These are phyloP conservation scores for Scenedesmus sp. DNA, from an alignment of 163 green algal genomes.

Conservation along the genomic window DNA sequence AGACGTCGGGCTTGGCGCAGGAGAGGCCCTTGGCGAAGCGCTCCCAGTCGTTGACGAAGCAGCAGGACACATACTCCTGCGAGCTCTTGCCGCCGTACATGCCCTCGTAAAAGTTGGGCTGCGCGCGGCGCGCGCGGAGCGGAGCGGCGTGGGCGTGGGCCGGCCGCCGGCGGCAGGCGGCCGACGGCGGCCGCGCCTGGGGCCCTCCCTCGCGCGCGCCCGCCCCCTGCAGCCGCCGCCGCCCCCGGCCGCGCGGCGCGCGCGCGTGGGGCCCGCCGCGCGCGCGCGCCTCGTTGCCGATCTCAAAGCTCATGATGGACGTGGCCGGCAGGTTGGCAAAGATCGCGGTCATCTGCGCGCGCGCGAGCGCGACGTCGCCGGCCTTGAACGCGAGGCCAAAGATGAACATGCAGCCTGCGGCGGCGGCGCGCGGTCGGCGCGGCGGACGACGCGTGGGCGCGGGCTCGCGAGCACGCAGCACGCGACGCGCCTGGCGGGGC, in stretches of 20 bases:
- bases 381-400: constrained; percentile 39
- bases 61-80: constrained; percentile 18
- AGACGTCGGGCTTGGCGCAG: not conserved
- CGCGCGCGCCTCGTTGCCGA: constrained; percentile 45
- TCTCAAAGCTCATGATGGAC: constrained; percentile 35
- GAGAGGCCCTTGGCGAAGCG: constrained; percentile 4
- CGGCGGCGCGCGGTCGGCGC: no score
- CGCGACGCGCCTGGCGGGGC: no score
- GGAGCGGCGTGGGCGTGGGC: no score
- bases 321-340: not conserved
- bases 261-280: not conserved
- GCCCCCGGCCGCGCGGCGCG: not conserved
- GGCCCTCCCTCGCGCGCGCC: not conserved
- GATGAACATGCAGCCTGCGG: constrained; percentile 43
- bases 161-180: no score
- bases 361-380: not conserved
- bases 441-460: no score
- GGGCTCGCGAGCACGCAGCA: no score
- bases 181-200: not conserved
- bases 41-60: constrained; percentile 43
- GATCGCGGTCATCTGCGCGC: constrained; percentile 10
- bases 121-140: no score
- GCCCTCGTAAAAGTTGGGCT: constrained; percentile 46
- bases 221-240: not conserved
- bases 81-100: constrained; percentile 18